phyloP scores from a whole-genome alignment of 495 filamentous ascomycete genomes.

The Annulohypoxylon moriforme region DNA sequence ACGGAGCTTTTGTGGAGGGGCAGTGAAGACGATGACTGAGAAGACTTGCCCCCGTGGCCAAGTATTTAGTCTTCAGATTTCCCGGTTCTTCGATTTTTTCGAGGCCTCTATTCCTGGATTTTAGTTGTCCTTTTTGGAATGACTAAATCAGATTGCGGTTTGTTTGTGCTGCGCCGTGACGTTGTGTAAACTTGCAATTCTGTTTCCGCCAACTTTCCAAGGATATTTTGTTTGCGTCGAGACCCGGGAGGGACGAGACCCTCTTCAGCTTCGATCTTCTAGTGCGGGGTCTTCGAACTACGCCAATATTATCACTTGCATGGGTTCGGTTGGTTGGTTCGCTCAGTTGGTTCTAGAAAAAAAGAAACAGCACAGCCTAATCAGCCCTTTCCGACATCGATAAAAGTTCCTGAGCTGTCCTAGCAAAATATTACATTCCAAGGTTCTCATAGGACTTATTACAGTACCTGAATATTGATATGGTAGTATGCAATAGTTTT shows the following conservation, averaged over 20 bases:
- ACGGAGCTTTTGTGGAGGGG: conserved; percentile 43
- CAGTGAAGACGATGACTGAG: conserved; percentile 30
- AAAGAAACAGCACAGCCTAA: conserved; percentile 13
- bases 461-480: neutral
- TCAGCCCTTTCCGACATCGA: neutral
- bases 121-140: neutral
- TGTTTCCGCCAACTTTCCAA: conserved; percentile 14
- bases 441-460: conserved; percentile 16
- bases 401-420: neutral
- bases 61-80: conserved; percentile 35
- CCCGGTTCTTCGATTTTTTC: conserved; percentile 26
- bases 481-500: neutral
- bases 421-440: neutral
- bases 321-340: neutral
- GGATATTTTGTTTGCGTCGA: neutral
- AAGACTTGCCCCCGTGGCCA: conserved; percentile 31
- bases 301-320: conserved; percentile 10
- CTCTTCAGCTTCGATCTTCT: conserved; percentile 25
- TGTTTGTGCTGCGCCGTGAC: conserved; percentile 18
- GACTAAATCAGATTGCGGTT: neutral
- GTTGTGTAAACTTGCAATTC: conserved; percentile 18
- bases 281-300: conserved; percentile 41
- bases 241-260: conserved; percentile 11
- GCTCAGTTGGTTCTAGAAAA: conserved; percentile 1
- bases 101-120: conserved; percentile 12